Base-by-base conservation (phyloP, 139 green algal genomes). In the Klebsormidium nitens region DNA sequence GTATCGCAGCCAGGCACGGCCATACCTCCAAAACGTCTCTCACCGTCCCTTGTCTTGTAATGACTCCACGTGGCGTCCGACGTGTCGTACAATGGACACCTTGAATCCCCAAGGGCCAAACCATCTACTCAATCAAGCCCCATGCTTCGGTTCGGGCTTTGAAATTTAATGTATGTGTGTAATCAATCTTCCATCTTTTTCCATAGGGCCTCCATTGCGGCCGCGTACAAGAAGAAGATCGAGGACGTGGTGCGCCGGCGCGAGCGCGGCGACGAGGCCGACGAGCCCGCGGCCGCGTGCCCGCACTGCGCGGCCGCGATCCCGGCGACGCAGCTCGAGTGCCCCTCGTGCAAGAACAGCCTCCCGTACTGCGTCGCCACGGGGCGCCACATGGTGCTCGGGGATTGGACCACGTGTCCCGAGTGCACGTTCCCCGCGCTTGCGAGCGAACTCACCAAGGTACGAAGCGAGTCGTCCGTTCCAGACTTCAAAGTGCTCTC, bases 171-270 rank as follows among this genome's bases (percentile, higher is more conserved):
- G n/a, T n/a, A n/a, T n/a, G n/a, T n/a, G n/a, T n/a, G n/a, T n/a
- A n/a, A n/a, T n/a, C n/a, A n/a, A n/a, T n/a, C n/a, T n/a, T n/a
- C n/a, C n/a, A n/a, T n/a, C n/a, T n/a, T n/a, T n/a, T n/a, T n/a
- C n/a, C n/a, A n/a, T n/a, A n/a, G 42, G n/a, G 52, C 52, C 17
- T 34, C 38, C 29, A 72, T 94, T 40, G 74, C 81, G 3, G 69
- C 82, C 14, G 83, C 86, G 62, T 91, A 92, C 81, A 85, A 84
- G 69, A 84, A 83, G 63, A 94, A 94, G 76, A 91, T 92, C 60
- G 88, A 92, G 80, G 81, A 83, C 6, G 87, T 94, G 66, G 85
- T 91, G 11, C 84, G 86, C 34, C 88, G 88, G 76, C 84, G 82
- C 0, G 87, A 89, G 47, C 84, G 84, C 62, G 72, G 36, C 26